These are phyloP conservation scores for Curvularia sp. DNA, from an alignment of 2,329 filamentous ascomycete genomes.

Conservation along the genomic window DNA sequence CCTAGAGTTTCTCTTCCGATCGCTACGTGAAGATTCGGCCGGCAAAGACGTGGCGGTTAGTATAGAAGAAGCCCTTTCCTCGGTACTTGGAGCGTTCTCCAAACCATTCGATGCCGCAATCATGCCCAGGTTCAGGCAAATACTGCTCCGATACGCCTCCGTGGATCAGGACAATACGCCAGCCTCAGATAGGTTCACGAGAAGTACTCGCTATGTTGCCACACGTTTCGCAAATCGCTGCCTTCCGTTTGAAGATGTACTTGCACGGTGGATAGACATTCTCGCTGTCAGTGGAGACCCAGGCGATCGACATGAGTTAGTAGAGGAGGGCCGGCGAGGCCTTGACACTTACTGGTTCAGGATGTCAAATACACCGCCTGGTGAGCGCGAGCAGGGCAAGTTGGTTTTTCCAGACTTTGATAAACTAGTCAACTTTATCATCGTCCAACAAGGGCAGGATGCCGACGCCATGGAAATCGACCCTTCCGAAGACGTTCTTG, in stretches of 20 bases:
- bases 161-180: slow-evolving; percentile 23
- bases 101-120: slow-evolving; percentile 52
- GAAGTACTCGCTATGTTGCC: slow-evolving; percentile 78
- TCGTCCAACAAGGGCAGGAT: slow-evolving; percentile 47
- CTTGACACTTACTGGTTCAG: slow-evolving; percentile 79
- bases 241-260: slow-evolving; percentile 77
- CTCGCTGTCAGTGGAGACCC: slow-evolving; percentile 73
- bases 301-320: slow-evolving; percentile 78
- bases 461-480: slow-evolving; percentile 48
- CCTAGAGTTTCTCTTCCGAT: slow-evolving; percentile 81
- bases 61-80: slow-evolving; percentile 87
- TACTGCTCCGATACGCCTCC: slow-evolving; percentile 45
- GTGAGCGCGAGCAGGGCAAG: slow-evolving; percentile 28
- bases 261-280: slow-evolving; percentile 87
- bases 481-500: slow-evolving; percentile 33
- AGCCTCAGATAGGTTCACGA: slow-evolving; percentile 52
- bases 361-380: slow-evolving; percentile 61
- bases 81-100: slow-evolving; percentile 69
- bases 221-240: slow-evolving; percentile 92
- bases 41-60: slow-evolving; percentile 78
- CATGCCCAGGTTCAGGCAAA: slow-evolving; percentile 51
- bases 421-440: slow-evolving; percentile 56
- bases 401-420: slow-evolving; percentile 54
- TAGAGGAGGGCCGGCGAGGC: slow-evolving; percentile 89
- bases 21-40: slow-evolving; percentile 79